These are phyloP conservation scores for Penicillium diatomitis DNA, from an alignment of 495 filamentous ascomycete genomes.

Conservation along the genomic window DNA sequence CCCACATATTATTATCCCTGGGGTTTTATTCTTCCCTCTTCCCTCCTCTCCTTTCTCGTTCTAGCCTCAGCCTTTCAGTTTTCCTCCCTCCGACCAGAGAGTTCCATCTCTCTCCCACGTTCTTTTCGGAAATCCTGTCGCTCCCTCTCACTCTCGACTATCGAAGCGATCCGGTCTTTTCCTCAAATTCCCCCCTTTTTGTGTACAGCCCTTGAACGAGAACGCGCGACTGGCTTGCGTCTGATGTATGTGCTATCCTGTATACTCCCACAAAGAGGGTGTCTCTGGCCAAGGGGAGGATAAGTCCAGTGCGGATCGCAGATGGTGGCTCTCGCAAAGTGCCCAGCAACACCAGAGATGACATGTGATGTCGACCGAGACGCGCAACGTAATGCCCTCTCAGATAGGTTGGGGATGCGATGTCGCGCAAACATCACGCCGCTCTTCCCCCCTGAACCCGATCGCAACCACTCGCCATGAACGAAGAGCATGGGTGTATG, in stretches of 20 bases:
- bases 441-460: no score
- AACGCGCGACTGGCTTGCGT: slow-evolving; percentile 26
- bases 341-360: no score
- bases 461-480: no score
- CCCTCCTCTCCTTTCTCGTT: slow-evolving; percentile 14
- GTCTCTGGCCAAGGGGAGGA: background rate
- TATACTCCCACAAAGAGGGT: background rate
- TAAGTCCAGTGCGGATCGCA: no score
- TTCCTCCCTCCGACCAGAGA: slow-evolving; percentile 39
- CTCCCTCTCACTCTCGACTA: slow-evolving; percentile 13
- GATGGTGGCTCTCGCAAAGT: no score
- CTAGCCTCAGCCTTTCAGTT: slow-evolving; percentile 13
- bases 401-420: no score
- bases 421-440: no score
- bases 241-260: slow-evolving; percentile 22
- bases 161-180: slow-evolving; percentile 6
- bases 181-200: slow-evolving; percentile 3
- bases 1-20: slow-evolving; percentile 1
- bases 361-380: no score
- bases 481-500: no score
- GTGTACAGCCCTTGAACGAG: slow-evolving; percentile 23
- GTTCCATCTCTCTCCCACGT: slow-evolving; percentile 36
- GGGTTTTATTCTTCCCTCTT: slow-evolving; percentile 10
- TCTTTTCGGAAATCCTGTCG: slow-evolving; percentile 30
- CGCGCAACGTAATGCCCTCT: no score